Base-by-base conservation (phyloP, 2,329 filamentous ascomycete genomes). In the Botrytis medusae region DNA sequence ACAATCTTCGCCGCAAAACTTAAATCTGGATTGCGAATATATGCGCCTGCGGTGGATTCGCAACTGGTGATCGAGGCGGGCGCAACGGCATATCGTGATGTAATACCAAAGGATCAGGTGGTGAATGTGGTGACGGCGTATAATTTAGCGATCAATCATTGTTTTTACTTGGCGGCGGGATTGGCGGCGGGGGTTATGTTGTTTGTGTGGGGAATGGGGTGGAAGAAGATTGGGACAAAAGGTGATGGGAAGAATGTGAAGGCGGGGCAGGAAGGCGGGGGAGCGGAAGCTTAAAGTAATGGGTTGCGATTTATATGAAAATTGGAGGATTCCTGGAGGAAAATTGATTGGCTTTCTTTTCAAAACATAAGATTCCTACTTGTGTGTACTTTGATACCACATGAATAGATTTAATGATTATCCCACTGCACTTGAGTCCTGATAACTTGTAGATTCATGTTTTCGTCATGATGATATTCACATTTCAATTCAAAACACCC, bases 101-200 rank as follows among this genome's bases (percentile, higher is more conserved):
- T 82, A 22, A 81, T 86, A 0, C 42, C 75, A 1, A 54, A 76
- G 5, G 73, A 75, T 8, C 78, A 83, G 70, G 75, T 86, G 0
- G 69, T 77, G 0, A 80, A 79, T 6, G 83, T 85, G 1, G 74
- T 86, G 16, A 68, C 74, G 32, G 84, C 84, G 1, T 87, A 86
- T 74, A 80, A 83, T 10, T 79, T 80, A 32, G 82, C 76, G 16
- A 32, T 63, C 25, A 62, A 63, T 32, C 61, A 63, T 44, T 63
- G 40, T 8, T 32, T 44, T 14, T 63, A 44, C 29, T 22, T 63
- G 40, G 61, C 25, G 16, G 61, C 61, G 61, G 62, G 42, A 10
- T 25, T 64, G 62, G 42, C 42, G 18, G 42, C 62, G 25, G 42
- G 40, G 1, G 42, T 64, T 0, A 14, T 64, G 18, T 14, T 64